A percentile compares a stretch with the other conserved stretches of the same genome.
phyloP scores from a whole-genome alignment of 345 rosid genomes.

The Limnanthes douglasii region DNA sequence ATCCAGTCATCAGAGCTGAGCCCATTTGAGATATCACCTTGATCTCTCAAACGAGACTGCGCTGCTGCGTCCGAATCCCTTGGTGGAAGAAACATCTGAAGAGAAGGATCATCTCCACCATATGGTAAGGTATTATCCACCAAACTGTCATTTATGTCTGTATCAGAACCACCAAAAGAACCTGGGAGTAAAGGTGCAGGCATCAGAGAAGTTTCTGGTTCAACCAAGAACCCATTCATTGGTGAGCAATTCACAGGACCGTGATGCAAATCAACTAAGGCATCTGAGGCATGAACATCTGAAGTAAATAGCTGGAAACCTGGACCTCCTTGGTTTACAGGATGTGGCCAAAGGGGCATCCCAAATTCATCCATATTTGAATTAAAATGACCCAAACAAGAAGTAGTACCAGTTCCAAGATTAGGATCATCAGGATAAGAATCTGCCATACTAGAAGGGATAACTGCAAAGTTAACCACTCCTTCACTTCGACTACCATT shows the following conservation, averaged over 20 bases:
- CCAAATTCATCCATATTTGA: slow-evolving; percentile 53
- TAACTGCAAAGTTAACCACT: slow-evolving; percentile 43
- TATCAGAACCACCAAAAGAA: slow-evolving; percentile 33
- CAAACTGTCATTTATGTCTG: slow-evolving; percentile 41
- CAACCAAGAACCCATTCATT: slow-evolving; percentile 41
- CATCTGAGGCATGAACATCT: slow-evolving; percentile 36
- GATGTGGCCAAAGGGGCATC: slow-evolving; percentile 55
- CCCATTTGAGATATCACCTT: slow-evolving; percentile 59
- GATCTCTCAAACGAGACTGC: slow-evolving; percentile 46
- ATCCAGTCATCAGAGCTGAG: slow-evolving; percentile 75
- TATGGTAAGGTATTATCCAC: slow-evolving; percentile 77
- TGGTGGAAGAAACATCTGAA: slow-evolving; percentile 87
- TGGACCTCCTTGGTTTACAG: slow-evolving; percentile 50
- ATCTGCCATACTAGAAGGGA: slow-evolving; percentile 37
- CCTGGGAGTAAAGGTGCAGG: slow-evolving; percentile 27
- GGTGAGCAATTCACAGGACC: slow-evolving; percentile 37
- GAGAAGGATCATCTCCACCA: slow-evolving; percentile 77
- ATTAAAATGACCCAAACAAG: slow-evolving; percentile 53
- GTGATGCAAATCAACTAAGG: slow-evolving; percentile 38
- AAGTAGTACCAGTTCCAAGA: slow-evolving; percentile 30
- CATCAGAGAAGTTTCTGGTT: slow-evolving; percentile 38
- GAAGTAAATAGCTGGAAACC: slow-evolving; percentile 69
- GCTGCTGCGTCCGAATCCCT: slow-evolving; percentile 50
- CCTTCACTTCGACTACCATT: slow-evolving; percentile 23
- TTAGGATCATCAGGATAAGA: slow-evolving; percentile 48